Conservation (phyloP, 2,329 filamentous ascomycete genomes). For the Colletotrichum salicis region DNA sequence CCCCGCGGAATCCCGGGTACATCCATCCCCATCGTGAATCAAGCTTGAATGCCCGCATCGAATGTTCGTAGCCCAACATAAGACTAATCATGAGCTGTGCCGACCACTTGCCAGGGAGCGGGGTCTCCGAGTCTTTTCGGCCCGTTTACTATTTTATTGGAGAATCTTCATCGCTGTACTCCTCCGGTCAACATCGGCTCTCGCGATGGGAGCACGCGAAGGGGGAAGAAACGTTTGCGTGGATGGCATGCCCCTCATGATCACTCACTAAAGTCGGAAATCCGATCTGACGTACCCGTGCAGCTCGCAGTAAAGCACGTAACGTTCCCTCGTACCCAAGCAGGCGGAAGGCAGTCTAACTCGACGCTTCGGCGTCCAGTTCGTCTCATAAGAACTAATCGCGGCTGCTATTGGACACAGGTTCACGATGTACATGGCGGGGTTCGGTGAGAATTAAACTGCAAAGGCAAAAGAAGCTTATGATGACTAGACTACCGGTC, state of each 20-base stretch:
- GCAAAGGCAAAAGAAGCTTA: neutral
- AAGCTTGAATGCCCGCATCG: neutral
- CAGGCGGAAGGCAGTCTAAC: neutral
- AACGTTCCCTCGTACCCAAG: neutral
- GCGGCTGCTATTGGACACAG: neutral
- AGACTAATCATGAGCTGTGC: neutral
- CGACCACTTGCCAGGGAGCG: slow-evolving; percentile 21
- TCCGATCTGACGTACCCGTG: neutral
- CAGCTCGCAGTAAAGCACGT: neutral
- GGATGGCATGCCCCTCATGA: neutral
- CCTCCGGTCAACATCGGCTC: neutral
- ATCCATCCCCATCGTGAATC: neutral
- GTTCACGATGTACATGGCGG: neutral
- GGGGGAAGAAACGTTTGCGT: neutral
- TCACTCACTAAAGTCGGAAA: neutral
- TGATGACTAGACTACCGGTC: neutral
- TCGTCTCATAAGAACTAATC: neutral
- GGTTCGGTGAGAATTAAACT: neutral
- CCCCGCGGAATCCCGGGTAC: too few species aligned
- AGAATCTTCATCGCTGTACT: neutral
- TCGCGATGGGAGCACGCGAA: neutral
- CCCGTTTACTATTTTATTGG: slow-evolving; percentile 16
- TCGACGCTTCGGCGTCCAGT: neutral
- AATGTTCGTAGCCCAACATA: neutral
- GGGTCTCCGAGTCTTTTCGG: slow-evolving; percentile 22